Evolutionary conservation across 805 yeast genomes (phyloP).

Genomic region (Teunomyces gatunensis): DNA sequence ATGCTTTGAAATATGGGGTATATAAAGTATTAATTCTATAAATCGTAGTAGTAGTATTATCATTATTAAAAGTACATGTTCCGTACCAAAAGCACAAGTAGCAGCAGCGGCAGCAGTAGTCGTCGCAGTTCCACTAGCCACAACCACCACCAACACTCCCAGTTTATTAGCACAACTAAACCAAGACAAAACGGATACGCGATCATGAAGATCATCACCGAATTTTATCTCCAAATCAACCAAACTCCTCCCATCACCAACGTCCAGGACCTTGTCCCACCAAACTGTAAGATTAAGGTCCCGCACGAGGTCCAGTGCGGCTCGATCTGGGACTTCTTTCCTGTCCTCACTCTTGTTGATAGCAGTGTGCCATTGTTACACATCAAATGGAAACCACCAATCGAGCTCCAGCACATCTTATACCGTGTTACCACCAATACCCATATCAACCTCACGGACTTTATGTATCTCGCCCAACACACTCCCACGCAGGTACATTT

Average conservation of each 20-base stretch:
- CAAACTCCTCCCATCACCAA: not conserved
- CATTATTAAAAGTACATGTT: not conserved
- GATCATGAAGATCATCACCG: slow-evolving; percentile 1
- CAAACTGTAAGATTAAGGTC: not conserved
- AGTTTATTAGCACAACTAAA: not conserved
- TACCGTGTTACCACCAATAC: not conserved
- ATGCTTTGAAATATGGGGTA: not conserved
- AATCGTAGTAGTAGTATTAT: not conserved
- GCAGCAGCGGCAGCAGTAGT: not conserved
- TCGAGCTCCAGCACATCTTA: slow-evolving; percentile 1
- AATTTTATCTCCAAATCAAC: not conserved
- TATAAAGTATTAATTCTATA: not conserved
- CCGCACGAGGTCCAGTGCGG: not conserved
- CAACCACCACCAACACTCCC: not conserved
- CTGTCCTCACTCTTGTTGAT: not conserved
- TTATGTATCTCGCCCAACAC: not conserved
- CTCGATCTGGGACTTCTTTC: slow-evolving; percentile 1
- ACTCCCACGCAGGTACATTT: not conserved
- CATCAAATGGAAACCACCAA: slow-evolving; percentile 1
- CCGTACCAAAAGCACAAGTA: not conserved
- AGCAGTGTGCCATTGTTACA: not conserved
- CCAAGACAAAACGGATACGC: not conserved
- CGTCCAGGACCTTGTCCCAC: not conserved
- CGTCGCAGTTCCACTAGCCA: not conserved
- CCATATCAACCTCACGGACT: not conserved